Percentiles rank a stretch among this genome's conserved stretches.
These are phyloP conservation scores for Nakataea oryzae DNA, from an alignment of 2,329 filamentous ascomycete species.

Conservation along the genomic window DNA sequence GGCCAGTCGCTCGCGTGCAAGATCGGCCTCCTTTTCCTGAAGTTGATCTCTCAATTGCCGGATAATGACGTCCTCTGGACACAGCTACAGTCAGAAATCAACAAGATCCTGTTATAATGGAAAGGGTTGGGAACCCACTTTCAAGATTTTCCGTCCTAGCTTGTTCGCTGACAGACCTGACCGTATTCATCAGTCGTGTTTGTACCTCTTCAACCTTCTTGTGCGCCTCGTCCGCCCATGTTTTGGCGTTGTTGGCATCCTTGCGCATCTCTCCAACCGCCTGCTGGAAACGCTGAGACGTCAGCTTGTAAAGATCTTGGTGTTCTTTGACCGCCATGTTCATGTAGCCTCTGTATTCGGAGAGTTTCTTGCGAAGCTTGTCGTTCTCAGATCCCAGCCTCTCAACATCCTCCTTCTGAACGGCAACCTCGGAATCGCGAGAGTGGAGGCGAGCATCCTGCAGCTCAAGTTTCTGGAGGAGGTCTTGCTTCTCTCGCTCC, in stretches of 20 bases:
- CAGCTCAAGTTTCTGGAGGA: not conserved
- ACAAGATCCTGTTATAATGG: not conserved
- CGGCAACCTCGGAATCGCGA: not conserved
- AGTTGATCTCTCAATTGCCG: not conserved
- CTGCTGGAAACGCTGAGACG: slow-evolving; percentile 21
- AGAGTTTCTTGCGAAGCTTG: not conserved
- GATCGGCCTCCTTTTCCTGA: not conserved
- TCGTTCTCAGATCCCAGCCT: not conserved
- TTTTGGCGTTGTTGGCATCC: slow-evolving; percentile 16
- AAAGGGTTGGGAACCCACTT: slow-evolving; percentile 6
- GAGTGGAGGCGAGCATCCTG: not conserved
- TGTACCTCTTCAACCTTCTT: slow-evolving; percentile 22
- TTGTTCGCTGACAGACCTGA: slow-evolving; percentile 7
- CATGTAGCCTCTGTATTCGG: slow-evolving; percentile 21
- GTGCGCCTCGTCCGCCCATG: slow-evolving; percentile 14
- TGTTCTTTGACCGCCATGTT: slow-evolving; percentile 36
- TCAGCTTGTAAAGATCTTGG: slow-evolving; percentile 27
- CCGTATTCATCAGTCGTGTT: slow-evolving; percentile 15
- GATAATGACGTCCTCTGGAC: not conserved
- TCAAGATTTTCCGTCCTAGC: slow-evolving; percentile 3
- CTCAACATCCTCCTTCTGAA: not conserved
- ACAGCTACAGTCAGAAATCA: not conserved
- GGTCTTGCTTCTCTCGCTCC: not conserved
- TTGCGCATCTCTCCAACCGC: slow-evolving; percentile 21
- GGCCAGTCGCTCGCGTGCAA: not conserved